Evolutionary conservation across 495 filamentous ascomycete species (phyloP).

Genomic region (Pyronema omphalodes): DNA sequence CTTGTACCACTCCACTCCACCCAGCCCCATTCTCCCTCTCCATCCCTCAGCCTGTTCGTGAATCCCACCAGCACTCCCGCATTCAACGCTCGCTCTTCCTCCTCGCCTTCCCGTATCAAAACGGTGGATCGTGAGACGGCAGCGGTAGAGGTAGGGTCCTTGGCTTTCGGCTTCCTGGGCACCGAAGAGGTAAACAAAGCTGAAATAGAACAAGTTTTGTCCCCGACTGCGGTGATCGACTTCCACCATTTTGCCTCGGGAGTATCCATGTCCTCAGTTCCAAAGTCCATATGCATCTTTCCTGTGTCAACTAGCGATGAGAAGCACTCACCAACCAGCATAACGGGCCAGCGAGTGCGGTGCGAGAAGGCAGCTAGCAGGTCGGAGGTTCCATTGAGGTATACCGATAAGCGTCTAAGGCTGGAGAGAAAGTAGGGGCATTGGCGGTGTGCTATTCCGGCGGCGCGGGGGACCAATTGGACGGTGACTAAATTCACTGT

Average conservation of each 20-base stretch:
- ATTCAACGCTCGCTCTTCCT: conserved; percentile 50
- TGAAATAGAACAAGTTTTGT: conserved; percentile 42
- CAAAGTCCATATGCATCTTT: conserved; percentile 57
- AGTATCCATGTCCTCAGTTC: conserved; percentile 57
- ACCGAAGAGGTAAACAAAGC: conserved; percentile 26
- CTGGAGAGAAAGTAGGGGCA: conserved; percentile 40
- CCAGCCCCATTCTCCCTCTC: not conserved
- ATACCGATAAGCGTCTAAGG: conserved; percentile 48
- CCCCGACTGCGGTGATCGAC: conserved; percentile 40
- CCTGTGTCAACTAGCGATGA: conserved; percentile 64
- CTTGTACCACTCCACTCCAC: not conserved
- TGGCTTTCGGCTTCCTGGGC: conserved; percentile 5
- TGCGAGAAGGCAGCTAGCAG: conserved; percentile 58
- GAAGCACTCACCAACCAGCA: conserved; percentile 68
- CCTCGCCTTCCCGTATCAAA: conserved; percentile 45
- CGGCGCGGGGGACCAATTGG: conserved; percentile 58
- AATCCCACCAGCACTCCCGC: conserved; percentile 66
- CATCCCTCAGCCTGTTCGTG: conserved; percentile 64
- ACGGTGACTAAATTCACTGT: conserved; percentile 39
- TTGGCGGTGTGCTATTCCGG: conserved; percentile 52
- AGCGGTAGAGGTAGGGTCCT: conserved; percentile 1
- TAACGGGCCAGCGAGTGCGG: conserved; percentile 65
- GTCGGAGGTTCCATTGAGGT: conserved; percentile 68
- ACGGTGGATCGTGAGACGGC: not conserved
- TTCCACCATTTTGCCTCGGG: conserved; percentile 65